Evolutionary conservation across 306 rosid species (phyloP).

Genomic region (Alnus glutinosa): DNA sequence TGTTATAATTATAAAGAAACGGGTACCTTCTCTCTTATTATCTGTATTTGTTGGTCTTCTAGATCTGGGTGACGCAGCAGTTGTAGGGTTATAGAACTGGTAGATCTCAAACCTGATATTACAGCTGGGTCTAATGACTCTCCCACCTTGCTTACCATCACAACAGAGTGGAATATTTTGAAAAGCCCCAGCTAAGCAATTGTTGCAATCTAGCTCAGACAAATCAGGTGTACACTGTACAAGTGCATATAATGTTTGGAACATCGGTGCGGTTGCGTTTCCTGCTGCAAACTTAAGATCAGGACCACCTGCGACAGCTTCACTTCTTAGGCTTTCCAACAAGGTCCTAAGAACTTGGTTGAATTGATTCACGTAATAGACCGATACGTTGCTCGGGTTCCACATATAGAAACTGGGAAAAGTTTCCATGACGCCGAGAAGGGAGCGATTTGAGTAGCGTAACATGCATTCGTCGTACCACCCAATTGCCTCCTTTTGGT

Average conservation of each 20-base stretch:
- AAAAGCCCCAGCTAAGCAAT: neutral
- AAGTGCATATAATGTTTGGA: conserved; percentile 13
- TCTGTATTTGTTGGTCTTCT: neutral
- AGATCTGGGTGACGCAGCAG: neutral
- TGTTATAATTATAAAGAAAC: neutral
- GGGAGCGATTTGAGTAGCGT: conserved; percentile 42
- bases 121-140: conserved; percentile 41
- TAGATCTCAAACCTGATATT: conserved; percentile 29
- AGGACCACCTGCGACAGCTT: conserved; percentile 20
- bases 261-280: neutral
- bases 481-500: conserved; percentile 51
- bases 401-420: neutral
- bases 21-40: neutral
- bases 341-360: conserved; percentile 19
- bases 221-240: conserved; percentile 42
- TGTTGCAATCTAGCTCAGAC: conserved; percentile 4
- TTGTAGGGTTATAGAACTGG: conserved; percentile 11
- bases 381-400: neutral
- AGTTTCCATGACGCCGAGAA: conserved; percentile 20
- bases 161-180: neutral
- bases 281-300: conserved; percentile 23
- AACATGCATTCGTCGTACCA: conserved; percentile 42
- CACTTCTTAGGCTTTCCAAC: neutral
- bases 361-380: neutral
- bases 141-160: conserved; percentile 16